Evolutionary conservation across 2,329 filamentous ascomycete species (phyloP), one percentile per base, ranked within the genome.

Genomic region (Seiridium cupressi): DNA sequence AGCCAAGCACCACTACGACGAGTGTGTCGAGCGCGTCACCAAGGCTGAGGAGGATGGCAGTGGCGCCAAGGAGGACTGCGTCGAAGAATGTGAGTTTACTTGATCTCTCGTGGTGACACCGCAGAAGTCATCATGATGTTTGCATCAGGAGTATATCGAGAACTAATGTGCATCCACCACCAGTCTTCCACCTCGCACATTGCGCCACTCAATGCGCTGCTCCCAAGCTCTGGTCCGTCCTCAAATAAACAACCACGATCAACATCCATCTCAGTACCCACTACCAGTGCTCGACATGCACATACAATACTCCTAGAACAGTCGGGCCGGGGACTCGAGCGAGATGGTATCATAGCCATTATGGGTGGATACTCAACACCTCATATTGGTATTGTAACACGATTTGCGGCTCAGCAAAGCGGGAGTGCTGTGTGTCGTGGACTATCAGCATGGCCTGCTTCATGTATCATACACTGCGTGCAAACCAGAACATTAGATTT

Each of bases 181-280:
- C 70, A 97, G 94, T 97, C 85, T 99, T 99, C 90, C 94, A 99
- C 81, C 91, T 99, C 71, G 89, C 91, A 71, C 95, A 98, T 85
- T 99, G 95, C 83, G 92, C 94, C 65, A 91, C 87, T 72, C 83
- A 89, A 76, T 99, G 95, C 77, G 94, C 95, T 65, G 95, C 95
- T 59, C 93, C 94, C 73, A 97, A 97, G 89, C 90, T 99, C 72
- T 99, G 92, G 87, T 86, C 89, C 67, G 82, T 88, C 79, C 90
- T 98, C 77, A 96, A 94, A 86, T 98, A 96, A 85, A 81, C 56
- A 56, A 60, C 58, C 47, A 59, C 53, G 60, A 56, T 59, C 57
- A 60, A 53, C 48, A 38, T 13, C 44, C 55, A 8, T 9, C 56
- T 58, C 62, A 56, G 65, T 56, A 11, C 13, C 35, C 57, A 56